phyloP scores from a whole-genome alignment of 2,329 filamentous ascomycete genomes.

The Grosmannia huntii region DNA sequence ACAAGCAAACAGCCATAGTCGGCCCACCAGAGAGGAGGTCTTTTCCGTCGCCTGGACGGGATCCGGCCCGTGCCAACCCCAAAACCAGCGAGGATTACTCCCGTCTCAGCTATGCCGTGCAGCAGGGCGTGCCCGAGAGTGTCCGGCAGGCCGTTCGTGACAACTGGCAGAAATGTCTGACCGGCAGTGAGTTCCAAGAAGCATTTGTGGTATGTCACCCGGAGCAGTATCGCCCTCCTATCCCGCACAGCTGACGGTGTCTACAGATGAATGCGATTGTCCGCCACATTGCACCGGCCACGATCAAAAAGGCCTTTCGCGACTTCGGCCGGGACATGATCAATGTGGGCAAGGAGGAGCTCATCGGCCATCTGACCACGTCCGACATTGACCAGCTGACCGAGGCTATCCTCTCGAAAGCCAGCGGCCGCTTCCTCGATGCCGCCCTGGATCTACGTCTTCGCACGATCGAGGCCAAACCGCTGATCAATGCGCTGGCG shows the following conservation, averaged over 20 bases:
- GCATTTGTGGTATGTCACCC: constrained; percentile 35
- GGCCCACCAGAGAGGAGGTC: not conserved
- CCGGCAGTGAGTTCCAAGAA: constrained; percentile 38
- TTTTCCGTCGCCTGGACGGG: constrained; percentile 20
- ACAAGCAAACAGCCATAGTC: not conserved
- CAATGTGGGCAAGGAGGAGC: constrained; percentile 24
- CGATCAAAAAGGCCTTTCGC: constrained; percentile 25
- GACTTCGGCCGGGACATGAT: constrained; percentile 35
- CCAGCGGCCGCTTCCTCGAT: constrained; percentile 38
- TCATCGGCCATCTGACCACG: constrained; percentile 26
- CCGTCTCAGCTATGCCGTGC: constrained; percentile 26
- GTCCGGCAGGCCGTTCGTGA: constrained; percentile 36
- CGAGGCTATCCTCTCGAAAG: constrained; percentile 30
- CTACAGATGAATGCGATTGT: constrained; percentile 36
- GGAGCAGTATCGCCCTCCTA: not conserved
- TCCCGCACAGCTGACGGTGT: not conserved
- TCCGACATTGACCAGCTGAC: constrained; percentile 33
- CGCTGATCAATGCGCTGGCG: constrained; percentile 43
- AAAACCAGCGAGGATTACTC: constrained; percentile 27
- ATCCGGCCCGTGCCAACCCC: constrained; percentile 17
- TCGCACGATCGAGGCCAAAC: constrained; percentile 38
- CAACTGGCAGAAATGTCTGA: constrained; percentile 35
- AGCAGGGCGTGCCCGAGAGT: constrained; percentile 27
- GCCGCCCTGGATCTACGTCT: constrained; percentile 37
- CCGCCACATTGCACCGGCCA: constrained; percentile 26